Evolutionary conservation across 2,329 filamentous ascomycete species (phyloP), one percentile per base, ranked within the genome.

Genomic region (Trichoderma hamatum): DNA sequence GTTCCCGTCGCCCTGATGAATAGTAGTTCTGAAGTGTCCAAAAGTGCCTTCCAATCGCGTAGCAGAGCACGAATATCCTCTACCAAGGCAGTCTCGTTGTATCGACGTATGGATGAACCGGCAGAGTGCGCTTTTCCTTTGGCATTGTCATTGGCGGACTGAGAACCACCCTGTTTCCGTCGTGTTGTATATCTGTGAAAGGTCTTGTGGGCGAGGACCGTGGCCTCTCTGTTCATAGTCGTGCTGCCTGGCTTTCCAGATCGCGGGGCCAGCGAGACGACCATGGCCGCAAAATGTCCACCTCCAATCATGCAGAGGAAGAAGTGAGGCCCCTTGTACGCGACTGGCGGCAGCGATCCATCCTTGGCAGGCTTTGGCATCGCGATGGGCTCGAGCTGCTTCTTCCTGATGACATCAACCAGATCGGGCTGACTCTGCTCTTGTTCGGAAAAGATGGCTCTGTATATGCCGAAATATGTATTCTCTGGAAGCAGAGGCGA

Each of bases 271-370:
- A 98, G 85, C 0, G 94, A 94, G 13, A 99, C 92, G 13, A 98
- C 85, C 94, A 98, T 98, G 62, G 92, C 96, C 0, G 96, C 96
- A 77, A 99, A 99, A 78, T 99, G 96, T 0, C 96, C 96, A 70
- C 96, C 96, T 28, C 96, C 96, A 62, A 99, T 97, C 96, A 99
- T 99, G 80, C 94, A 98, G 59, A 99, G 86, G 77, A 99, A 98
- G 61, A 97, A 89, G 77, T 98, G 94, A 2, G 94, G 93, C 9
- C 90, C 90, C 28, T 89, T 88, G 76, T 90, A 88, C 3, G 83
- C 83, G 11, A 86, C 80, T 1, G 84, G 81, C 2, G 86, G 83
- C 5, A 88, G 79, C 19, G 83, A 82, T 2, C 88, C 87, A 59
- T 89, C 89, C 68, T 88, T 88, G 46, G 84, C 80, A 2, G 86